Evolutionary conservation across 192 early-diverging fungal species (phyloP), one percentile per base, ranked within the genome.

Genomic region (Gryganskiella cystojenkinii): DNA sequence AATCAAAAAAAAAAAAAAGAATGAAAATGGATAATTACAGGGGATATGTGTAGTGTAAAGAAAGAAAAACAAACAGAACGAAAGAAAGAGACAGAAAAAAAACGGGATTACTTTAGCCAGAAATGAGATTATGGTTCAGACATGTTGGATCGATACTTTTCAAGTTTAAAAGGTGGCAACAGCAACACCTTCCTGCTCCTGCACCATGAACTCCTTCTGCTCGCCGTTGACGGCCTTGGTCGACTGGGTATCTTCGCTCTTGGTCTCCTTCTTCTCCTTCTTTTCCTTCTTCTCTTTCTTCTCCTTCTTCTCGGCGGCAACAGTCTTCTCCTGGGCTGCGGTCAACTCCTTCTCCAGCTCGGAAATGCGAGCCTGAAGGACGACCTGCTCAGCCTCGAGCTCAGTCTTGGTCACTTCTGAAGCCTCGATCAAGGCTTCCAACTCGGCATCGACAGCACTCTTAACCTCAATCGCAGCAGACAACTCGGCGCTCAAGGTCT

Each of bases 291-390:
- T 27, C 2, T 27, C 25, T 24, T 61, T 31, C n/a, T 63, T 49
- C 3, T 46, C 30, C 6, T 2, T 35, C 37, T 56, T 34, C 27
- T 61, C 9, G 14, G n/a, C 40, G 27, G 27, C 33, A 13, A 25
- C 37, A 42, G 33, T n/a, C 37, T 25, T 49, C 19, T 27, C 25
- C 47, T 37, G 9, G 1, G 10, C 17, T 4, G 28, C n/a, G 14
- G 9, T 24, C 56, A 61, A 20, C 42, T 70, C 50, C 44, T 22
- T 15, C 40, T 70, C 67, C 30, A 61, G 22, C 7, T 70, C 67
- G 1, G 22, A 28, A 1, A 70, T 42, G 19, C 24, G 49, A 1
- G 56, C 20, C 40, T 46, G 24, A 6, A 70, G 24, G 1, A 50
- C 51, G 19, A 28, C 58, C 0, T 61, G 46, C 20, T 70, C 67